Percentiles rank a stretch among this genome's conserved stretches.
Conservation (phyloP, 805 yeast genomes). For the Candida sithepensis region DNA sequence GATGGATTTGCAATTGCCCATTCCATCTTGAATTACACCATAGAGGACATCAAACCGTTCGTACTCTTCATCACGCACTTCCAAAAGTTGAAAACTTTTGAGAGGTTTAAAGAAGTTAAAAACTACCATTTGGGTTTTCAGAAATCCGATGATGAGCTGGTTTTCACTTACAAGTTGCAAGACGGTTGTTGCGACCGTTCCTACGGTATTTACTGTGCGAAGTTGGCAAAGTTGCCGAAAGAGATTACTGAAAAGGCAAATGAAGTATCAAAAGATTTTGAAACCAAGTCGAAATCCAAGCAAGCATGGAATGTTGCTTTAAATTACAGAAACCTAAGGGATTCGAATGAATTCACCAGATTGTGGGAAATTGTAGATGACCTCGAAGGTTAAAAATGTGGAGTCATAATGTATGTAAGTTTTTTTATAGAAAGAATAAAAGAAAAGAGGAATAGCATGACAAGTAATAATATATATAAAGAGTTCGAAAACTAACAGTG, state of each 20-base stretch:
- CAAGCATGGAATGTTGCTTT: conserved; percentile 10
- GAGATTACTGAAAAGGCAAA: conserved; percentile 44
- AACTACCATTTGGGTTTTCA: conserved; percentile 70
- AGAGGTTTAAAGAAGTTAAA: conserved; percentile 37
- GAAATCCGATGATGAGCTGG: conserved; percentile 36
- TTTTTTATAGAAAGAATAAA: background rate
- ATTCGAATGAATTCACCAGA: conserved; percentile 4
- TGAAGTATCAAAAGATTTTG: conserved; percentile 28
- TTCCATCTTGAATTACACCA: conserved; percentile 60
- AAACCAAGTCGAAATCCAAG: conserved; percentile 18
- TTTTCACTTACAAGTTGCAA: conserved; percentile 50
- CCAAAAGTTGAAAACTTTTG: conserved; percentile 58
- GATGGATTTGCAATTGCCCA: conserved; percentile 86
- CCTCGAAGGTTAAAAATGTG: conserved; percentile 6
- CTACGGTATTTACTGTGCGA: conserved; percentile 84
- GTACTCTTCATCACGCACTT: conserved; percentile 83
- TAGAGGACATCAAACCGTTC: conserved; percentile 44
- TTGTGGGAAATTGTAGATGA: conserved; percentile 22
- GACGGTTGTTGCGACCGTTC: conserved; percentile 56
- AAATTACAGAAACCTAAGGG: conserved; percentile 1
- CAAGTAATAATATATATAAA: background rate
- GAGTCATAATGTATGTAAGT: background rate
- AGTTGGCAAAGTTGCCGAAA: conserved; percentile 59
- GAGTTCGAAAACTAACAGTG: background rate
- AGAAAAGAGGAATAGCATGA: background rate